phyloP scores from a whole-genome alignment of 2,329 filamentous ascomycete species.

The Penicillium rolfsii region DNA sequence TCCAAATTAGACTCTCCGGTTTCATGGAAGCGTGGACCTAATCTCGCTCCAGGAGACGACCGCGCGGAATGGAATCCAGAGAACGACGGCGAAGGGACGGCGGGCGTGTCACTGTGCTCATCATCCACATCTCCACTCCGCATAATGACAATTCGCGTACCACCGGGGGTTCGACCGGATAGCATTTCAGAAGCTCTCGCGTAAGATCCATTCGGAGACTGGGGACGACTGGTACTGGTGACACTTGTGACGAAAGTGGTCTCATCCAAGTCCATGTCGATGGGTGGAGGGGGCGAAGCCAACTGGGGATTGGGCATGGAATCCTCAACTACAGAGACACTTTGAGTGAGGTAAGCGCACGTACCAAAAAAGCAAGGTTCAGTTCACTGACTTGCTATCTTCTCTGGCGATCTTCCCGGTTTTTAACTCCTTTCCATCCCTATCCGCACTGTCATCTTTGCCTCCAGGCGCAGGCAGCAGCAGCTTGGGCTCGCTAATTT shows the following conservation, averaged over 20 bases:
- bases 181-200: slow-evolving; percentile 15
- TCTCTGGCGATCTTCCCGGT: slow-evolving; percentile 27
- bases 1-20: slow-evolving; percentile 22
- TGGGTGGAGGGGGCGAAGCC: slow-evolving; percentile 2
- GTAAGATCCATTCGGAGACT: slow-evolving; percentile 15
- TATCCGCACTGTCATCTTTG: slow-evolving; percentile 27
- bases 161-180: slow-evolving; percentile 18
- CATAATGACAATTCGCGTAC: slow-evolving; percentile 6
- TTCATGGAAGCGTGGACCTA: slow-evolving; percentile 8
- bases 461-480: slow-evolving; percentile 50
- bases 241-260: slow-evolving; percentile 27
- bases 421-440: slow-evolving; percentile 22
- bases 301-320: slow-evolving; percentile 27
- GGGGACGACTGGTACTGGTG: slow-evolving; percentile 19
- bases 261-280: slow-evolving; percentile 26
- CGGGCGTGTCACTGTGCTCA: slow-evolving; percentile 21
- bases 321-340: slow-evolving; percentile 35
- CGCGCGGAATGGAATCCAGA: slow-evolving; percentile 29
- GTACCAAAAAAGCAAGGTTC: slow-evolving; percentile 29
- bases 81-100: slow-evolving; percentile 27
- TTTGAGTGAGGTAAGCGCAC: slow-evolving; percentile 36
- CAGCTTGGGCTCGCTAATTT: slow-evolving; percentile 71
- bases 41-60: slow-evolving; percentile 24
- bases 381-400: slow-evolving; percentile 46
- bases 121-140: slow-evolving; percentile 19